Conservation (phyloP, 1,139 yeast genomes). For the Suhomyces chickasaworum region DNA sequence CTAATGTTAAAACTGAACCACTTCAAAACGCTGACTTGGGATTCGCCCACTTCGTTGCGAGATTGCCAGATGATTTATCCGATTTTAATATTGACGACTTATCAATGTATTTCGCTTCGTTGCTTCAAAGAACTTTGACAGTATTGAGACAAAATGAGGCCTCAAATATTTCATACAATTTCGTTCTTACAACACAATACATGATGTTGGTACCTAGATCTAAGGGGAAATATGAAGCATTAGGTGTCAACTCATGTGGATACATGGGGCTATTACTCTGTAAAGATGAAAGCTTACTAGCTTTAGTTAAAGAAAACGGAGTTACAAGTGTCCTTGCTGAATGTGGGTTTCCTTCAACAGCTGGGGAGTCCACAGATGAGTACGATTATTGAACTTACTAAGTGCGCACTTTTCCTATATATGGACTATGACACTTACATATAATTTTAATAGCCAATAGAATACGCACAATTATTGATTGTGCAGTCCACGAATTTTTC, state of each 20-base stretch:
- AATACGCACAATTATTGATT: conserved; percentile 17
- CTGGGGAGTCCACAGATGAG: conserved; percentile 35
- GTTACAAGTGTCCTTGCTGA: conserved; percentile 51
- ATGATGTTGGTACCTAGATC: conserved; percentile 85
- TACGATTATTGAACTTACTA: conserved; percentile 30
- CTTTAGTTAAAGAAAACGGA: conserved; percentile 44
- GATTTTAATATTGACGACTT: conserved; percentile 51
- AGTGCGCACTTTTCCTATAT: not conserved
- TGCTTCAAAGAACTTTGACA: conserved; percentile 71
- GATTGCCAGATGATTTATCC: conserved; percentile 49
- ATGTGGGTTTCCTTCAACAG: conserved; percentile 67
- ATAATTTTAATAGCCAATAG: conserved; percentile 17
- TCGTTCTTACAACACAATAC: conserved; percentile 79
- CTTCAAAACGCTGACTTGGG: conserved; percentile 61
- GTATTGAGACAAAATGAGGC: conserved; percentile 56
- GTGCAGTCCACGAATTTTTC: conserved; percentile 6
- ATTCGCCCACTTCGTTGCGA: conserved; percentile 82
- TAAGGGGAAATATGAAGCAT: conserved; percentile 34
- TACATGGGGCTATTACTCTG: conserved; percentile 77
- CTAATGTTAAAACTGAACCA: conserved; percentile 57
- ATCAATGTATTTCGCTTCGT: conserved; percentile 65
- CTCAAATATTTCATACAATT: conserved; percentile 65
- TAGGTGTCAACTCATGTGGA: conserved; percentile 82
- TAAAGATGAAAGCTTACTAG: conserved; percentile 58
- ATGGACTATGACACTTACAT: not conserved